phyloP scores from a whole-genome alignment of 2,329 filamentous ascomycete species.

The Alternaria novae-zelandiae region DNA sequence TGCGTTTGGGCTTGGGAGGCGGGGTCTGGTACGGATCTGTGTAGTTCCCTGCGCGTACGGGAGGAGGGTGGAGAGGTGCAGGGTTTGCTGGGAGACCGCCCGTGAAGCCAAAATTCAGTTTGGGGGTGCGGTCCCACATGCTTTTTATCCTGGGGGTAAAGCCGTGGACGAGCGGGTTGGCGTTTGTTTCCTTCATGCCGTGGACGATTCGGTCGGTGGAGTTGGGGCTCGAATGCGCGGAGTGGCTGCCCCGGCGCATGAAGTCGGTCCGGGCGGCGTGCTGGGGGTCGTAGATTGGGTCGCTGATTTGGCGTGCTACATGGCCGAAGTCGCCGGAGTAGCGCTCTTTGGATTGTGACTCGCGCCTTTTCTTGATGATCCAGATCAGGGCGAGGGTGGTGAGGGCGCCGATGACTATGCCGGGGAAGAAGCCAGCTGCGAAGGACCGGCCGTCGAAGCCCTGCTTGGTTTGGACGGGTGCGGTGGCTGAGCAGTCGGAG shows the following conservation, averaged over 20 bases:
- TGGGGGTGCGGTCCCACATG: slow-evolving; percentile 46
- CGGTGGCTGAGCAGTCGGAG: slow-evolving; percentile 22
- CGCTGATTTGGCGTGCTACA: slow-evolving; percentile 46
- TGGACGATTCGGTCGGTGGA: slow-evolving; percentile 34
- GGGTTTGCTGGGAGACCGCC: slow-evolving; percentile 27
- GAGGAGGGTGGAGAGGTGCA: slow-evolving; percentile 20
- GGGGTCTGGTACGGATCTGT: slow-evolving; percentile 43
- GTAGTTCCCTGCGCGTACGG: slow-evolving; percentile 35
- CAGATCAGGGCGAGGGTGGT: slow-evolving; percentile 40
- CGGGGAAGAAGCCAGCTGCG: slow-evolving; percentile 48
- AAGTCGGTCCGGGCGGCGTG: slow-evolving; percentile 46
- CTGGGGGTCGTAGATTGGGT: slow-evolving; percentile 49
- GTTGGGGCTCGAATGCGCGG: slow-evolving; percentile 32
- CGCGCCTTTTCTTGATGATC: slow-evolving; percentile 44
- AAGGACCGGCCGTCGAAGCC: slow-evolving; percentile 46
- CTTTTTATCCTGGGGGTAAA: slow-evolving; percentile 43
- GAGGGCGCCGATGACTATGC: slow-evolving; percentile 45
- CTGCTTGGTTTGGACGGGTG: slow-evolving; percentile 21
- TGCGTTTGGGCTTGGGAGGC: slow-evolving; percentile 31
- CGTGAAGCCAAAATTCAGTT: slow-evolving; percentile 37
- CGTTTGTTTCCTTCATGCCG: slow-evolving; percentile 24
- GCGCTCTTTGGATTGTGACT: slow-evolving; percentile 34
- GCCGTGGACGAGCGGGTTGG: slow-evolving; percentile 19
- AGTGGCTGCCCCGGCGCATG: slow-evolving; percentile 40
- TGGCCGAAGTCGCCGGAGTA: slow-evolving; percentile 49